These are phyloP conservation scores for Citrus cavaleriei DNA, from an alignment of 345 rosid species.

Conservation along the genomic window DNA sequence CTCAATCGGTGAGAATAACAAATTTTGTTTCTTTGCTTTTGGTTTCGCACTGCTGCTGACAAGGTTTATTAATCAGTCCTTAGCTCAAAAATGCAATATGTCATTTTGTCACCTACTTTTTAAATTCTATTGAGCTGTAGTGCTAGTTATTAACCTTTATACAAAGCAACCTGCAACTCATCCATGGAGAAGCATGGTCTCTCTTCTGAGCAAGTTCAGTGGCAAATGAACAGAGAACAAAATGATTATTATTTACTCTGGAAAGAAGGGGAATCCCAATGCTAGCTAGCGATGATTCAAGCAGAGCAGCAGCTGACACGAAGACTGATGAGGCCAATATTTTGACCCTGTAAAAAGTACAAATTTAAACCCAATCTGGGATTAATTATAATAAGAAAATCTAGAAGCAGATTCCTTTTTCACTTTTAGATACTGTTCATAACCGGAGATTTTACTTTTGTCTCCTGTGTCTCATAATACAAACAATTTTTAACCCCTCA, in stretches of 20 bases:
- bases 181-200: background rate
- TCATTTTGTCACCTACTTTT: background rate
- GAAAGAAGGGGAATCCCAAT: conserved; percentile 8
- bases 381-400: background rate
- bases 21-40: too few species aligned
- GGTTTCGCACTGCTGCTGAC: too few species aligned
- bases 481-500: background rate
- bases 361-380: background rate
- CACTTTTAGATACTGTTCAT: background rate
- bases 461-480: background rate
- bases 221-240: background rate
- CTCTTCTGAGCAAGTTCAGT: background rate
- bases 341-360: conserved; percentile 5
- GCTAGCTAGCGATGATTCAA: background rate
- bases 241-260: background rate
- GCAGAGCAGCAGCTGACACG: background rate
- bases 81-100: background rate
- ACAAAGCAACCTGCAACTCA: background rate
- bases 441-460: conserved; percentile 7
- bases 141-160: too few species aligned
- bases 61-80: background rate
- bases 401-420: background rate
- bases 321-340: background rate
- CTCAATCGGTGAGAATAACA: background rate
- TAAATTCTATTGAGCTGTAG: background rate